Percentiles rank a stretch among this genome's conserved stretches.
phyloP scores from a whole-genome alignment of 352 stramenopile species.

The Pythium plurisporium region DNA sequence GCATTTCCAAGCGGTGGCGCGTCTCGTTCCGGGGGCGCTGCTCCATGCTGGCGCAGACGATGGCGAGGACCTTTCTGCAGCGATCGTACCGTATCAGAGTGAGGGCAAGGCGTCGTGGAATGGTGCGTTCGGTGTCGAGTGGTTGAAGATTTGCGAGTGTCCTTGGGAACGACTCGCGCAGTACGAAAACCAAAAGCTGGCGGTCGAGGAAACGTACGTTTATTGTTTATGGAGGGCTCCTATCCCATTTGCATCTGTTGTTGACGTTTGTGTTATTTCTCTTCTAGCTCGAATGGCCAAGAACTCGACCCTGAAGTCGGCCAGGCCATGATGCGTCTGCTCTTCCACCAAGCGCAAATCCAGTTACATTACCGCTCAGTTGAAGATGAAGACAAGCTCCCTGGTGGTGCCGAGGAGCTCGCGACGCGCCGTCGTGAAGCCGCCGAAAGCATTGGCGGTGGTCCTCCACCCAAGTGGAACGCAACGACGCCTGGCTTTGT shows the following conservation, averaged over 20 bases:
- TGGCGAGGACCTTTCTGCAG: constrained; percentile 47
- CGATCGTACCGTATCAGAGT: constrained; percentile 55
- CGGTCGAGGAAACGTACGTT: constrained; percentile 54
- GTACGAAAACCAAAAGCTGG: constrained; percentile 66
- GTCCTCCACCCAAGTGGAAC: constrained; percentile 41
- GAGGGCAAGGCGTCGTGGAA: constrained; percentile 48
- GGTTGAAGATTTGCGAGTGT: constrained; percentile 85
- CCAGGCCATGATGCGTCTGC: constrained; percentile 62
- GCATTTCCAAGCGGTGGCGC: constrained; percentile 76
- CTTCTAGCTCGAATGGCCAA: constrained; percentile 54
- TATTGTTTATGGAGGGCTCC: neutral
- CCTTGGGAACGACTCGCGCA: constrained; percentile 74
- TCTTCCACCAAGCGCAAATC: constrained; percentile 83
- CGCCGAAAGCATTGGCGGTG: constrained; percentile 61
- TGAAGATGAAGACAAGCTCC: constrained; percentile 74
- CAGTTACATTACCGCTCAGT: constrained; percentile 79
- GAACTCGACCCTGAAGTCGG: constrained; percentile 64
- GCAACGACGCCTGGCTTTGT: constrained; percentile 66
- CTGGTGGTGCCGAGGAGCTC: constrained; percentile 68
- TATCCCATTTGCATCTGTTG: neutral
- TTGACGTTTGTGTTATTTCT: neutral
- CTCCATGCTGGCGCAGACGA: constrained; percentile 29
- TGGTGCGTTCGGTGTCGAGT: constrained; percentile 69
- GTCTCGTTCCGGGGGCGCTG: constrained; percentile 34
- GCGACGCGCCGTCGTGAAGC: constrained; percentile 63